Evolutionary conservation across 768 basidiomycete species (phyloP).

Genomic region (Baorangia bicolor): DNA sequence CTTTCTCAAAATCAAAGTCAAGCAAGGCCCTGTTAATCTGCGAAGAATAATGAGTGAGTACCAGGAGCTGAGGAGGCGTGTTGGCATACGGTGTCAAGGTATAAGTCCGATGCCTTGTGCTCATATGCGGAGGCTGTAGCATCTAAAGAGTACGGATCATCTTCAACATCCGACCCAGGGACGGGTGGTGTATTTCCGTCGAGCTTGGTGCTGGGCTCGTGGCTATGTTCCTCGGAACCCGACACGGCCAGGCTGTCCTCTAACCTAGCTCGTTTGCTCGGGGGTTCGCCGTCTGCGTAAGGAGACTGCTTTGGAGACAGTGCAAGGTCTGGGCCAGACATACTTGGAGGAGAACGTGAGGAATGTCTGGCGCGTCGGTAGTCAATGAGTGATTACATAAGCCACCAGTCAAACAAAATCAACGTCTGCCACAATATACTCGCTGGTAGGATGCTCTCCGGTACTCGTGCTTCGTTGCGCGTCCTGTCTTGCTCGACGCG

Average conservation of each 20-base stretch:
- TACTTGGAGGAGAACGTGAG: slow-evolving; percentile 6
- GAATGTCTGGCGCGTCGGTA: neutral
- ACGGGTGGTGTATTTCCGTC: slow-evolving; percentile 31
- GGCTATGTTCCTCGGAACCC: slow-evolving; percentile 30
- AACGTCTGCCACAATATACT: neutral
- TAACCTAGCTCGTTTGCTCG: slow-evolving; percentile 30
- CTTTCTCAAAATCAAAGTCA: slow-evolving; percentile 99
- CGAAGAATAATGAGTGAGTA: slow-evolving; percentile 20
- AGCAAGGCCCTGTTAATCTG: slow-evolving; percentile 89
- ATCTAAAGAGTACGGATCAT: slow-evolving; percentile 30
- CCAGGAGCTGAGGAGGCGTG: slow-evolving; percentile 13
- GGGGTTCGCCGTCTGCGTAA: slow-evolving; percentile 24
- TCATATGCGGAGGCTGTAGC: slow-evolving; percentile 23
- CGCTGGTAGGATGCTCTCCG: slow-evolving; percentile 19
- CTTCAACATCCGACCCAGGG: slow-evolving; percentile 23
- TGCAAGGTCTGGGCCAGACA: slow-evolving; percentile 13
- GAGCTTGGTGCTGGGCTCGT: slow-evolving; percentile 16
- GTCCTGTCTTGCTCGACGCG: slow-evolving; percentile 24
- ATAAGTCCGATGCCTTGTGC: slow-evolving; percentile 73
- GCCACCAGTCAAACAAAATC: neutral
- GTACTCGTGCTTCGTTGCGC: slow-evolving; percentile 26
- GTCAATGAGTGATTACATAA: slow-evolving; percentile 22
- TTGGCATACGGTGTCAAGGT: slow-evolving; percentile 84
- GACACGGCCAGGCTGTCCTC: slow-evolving; percentile 7
- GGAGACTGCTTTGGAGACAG: slow-evolving; percentile 5